Evolutionary conservation across 257 asterid genomes (phyloP).

Genomic region (Solanum neorickii): DNA sequence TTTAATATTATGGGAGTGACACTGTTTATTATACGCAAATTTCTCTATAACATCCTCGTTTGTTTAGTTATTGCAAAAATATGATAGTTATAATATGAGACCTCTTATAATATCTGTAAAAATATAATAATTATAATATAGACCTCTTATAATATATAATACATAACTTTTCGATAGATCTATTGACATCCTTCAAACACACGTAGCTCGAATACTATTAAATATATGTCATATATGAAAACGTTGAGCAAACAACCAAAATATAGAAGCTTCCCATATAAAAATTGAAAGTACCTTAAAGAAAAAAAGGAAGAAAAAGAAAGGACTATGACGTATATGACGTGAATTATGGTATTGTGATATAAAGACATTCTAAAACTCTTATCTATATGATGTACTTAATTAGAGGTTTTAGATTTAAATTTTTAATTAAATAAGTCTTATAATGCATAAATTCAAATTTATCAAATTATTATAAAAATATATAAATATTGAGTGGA

Average conservation of each 20-base stretch:
- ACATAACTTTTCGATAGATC: neutral
- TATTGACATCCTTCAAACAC: too few species aligned
- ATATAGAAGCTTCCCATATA: neutral
- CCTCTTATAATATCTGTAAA: too few species aligned
- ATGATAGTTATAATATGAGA: too few species aligned
- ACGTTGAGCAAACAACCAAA: neutral
- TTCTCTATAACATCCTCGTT: neutral
- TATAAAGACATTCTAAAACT: neutral
- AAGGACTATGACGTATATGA: neutral
- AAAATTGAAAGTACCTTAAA: neutral
- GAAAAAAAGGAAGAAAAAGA: neutral
- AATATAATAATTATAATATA: too few species aligned
- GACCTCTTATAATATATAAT: too few species aligned
- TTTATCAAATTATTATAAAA: neutral
- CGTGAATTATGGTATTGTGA: neutral
- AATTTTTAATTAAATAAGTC: neutral
- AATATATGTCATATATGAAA: neutral
- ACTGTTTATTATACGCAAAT: too few species aligned
- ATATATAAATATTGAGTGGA: neutral
- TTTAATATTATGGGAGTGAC: neutral
- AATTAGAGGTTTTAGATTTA: neutral
- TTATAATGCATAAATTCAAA: neutral
- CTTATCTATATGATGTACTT: neutral
- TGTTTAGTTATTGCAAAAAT: neutral
- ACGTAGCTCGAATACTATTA: neutral